Evolutionary conservation across 768 basidiomycete genomes (phyloP).

Genomic region (Pholiota microspora): DNA sequence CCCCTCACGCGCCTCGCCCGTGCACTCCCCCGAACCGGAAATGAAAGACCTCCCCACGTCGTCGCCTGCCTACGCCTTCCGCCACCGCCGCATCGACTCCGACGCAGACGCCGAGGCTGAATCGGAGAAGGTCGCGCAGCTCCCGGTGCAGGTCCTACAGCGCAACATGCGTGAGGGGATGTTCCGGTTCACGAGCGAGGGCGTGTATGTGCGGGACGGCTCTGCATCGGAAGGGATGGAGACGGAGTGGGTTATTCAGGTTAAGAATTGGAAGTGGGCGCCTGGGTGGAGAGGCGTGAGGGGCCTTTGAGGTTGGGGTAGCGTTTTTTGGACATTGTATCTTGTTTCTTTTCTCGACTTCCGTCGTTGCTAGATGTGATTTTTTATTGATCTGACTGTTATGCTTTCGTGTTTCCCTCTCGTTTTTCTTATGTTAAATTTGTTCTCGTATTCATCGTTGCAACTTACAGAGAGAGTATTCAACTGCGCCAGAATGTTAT

Average conservation of each 20-base stretch:
- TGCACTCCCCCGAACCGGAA: conserved; percentile 20
- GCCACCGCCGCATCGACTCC: neutral
- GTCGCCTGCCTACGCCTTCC: conserved; percentile 4
- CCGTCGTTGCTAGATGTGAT: too few species aligned
- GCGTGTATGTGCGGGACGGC: conserved; percentile 32
- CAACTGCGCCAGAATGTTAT: too few species aligned
- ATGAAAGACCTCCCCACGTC: conserved; percentile 5
- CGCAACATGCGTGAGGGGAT: conserved; percentile 31
- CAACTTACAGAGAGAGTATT: too few species aligned
- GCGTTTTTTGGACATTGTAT: too few species aligned
- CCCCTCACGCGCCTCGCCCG: conserved; percentile 16
- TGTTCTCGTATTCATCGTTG: too few species aligned
- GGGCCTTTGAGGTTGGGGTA: too few species aligned
- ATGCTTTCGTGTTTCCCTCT: too few species aligned
- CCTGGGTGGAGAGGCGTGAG: conserved; percentile 8
- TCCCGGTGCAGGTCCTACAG: conserved; percentile 35
- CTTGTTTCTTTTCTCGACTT: too few species aligned
- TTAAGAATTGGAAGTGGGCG: conserved; percentile 41
- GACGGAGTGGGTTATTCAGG: conserved; percentile 40
- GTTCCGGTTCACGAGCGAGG: conserved; percentile 38
- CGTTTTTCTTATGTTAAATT: too few species aligned
- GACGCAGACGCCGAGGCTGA: conserved; percentile 4
- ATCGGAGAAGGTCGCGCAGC: neutral
- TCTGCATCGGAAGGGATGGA: conserved; percentile 24
- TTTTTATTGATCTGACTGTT: too few species aligned